Conservation (phyloP, 2,329 filamentous ascomycete species). For the Neofusicoccum cordaticola region DNA sequence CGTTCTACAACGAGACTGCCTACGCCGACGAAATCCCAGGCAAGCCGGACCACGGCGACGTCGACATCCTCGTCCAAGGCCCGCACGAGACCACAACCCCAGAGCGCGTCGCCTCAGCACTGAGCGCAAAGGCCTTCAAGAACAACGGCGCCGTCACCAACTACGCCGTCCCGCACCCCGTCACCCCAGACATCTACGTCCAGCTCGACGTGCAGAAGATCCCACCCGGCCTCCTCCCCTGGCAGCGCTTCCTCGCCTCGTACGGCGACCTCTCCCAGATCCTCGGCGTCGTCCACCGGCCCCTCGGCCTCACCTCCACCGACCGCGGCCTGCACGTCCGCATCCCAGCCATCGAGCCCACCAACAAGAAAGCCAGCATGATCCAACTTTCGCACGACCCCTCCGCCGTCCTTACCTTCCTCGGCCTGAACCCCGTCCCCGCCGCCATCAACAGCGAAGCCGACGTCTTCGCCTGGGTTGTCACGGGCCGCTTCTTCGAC, state of each 20-base stretch:
- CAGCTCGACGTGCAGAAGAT: conserved; percentile 69
- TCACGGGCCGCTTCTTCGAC: conserved; percentile 58
- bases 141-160: conserved; percentile 29
- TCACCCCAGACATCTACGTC: conserved; percentile 43
- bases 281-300: conserved; percentile 62
- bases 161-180: conserved; percentile 51
- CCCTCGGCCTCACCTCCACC: conserved; percentile 64
- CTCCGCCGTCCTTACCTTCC: conserved; percentile 56
- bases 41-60: conserved; percentile 67
- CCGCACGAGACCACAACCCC: conserved; percentile 22
- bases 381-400: conserved; percentile 62
- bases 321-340: conserved; percentile 63
- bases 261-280: conserved; percentile 72
- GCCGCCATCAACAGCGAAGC: conserved; percentile 55
- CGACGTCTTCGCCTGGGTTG: conserved; percentile 62
- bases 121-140: conserved; percentile 45
- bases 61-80: conserved; percentile 63
- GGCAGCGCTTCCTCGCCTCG: conserved; percentile 65
- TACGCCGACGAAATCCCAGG: conserved; percentile 66
- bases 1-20: conserved; percentile 55
- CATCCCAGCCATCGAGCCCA: conserved; percentile 63
- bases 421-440: conserved; percentile 65
- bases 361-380: conserved; percentile 56
- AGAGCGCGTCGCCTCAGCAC: conserved; percentile 34
- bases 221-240: conserved; percentile 44